Conservation (phyloP, 176 grass and related monocot genomes). For the Chloris gayana region DNA sequence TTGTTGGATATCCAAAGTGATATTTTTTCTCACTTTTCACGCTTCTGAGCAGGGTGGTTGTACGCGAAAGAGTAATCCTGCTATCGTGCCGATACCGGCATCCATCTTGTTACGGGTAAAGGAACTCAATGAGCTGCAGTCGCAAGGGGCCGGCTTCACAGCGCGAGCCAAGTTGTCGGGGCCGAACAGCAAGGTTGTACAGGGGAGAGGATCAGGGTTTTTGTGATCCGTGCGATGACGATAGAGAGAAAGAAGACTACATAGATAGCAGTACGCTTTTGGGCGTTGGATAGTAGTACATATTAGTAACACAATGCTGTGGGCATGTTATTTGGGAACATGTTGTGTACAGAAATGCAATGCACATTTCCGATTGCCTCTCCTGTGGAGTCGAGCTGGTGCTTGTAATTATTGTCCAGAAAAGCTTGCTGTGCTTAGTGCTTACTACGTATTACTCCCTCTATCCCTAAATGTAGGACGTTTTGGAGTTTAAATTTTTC, state of each 20-base stretch:
- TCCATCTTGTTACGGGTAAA: constrained; percentile 79
- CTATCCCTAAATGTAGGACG: no score
- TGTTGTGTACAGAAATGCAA: constrained; percentile 26
- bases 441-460: no score
- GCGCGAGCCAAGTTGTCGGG: constrained; percentile 38
- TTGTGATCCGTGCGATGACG: constrained; percentile 55
- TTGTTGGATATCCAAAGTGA: neutral
- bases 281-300: constrained; percentile 4
- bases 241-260: constrained; percentile 20
- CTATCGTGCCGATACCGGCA: constrained; percentile 71
- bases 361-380: neutral
- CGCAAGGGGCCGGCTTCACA: constrained; percentile 44
- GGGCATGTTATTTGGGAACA: constrained; percentile 7
- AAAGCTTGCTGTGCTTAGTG: neutral
- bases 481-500: no score
- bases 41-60: constrained; percentile 53
- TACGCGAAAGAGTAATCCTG: constrained; percentile 66
- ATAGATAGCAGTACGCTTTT: constrained; percentile 19
- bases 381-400: neutral
- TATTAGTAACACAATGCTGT: constrained; percentile 16
- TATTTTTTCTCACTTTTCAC: constrained; percentile 23
- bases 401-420: neutral
- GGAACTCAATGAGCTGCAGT: constrained; percentile 68
- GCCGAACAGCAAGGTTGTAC: constrained; percentile 56
- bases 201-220: constrained; percentile 81